Base-by-base conservation (phyloP, 2,329 filamentous ascomycete species). In the Fusarium tupiense region DNA sequence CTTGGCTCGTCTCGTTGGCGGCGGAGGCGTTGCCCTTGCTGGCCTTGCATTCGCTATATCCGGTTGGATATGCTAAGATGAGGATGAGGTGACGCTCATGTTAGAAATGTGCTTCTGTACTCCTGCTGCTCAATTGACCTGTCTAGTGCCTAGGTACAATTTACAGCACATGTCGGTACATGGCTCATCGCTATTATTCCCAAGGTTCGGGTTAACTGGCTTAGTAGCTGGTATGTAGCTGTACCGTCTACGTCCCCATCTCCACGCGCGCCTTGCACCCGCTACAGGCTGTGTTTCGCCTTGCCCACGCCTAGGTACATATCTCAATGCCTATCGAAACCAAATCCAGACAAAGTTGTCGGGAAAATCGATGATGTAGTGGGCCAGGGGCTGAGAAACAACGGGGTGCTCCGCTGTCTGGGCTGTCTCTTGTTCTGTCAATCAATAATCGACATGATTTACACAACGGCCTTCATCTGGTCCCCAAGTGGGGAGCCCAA, bases 301-400 rank as follows among this genome's bases (percentile, higher is more conserved):
- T 50, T 67, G 58, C 40, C 50, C 50, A 40, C 44, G 38, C 35
- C 46, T 54, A 24, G n/a, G 31, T 35, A 26, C 26, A 26, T 26
- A 38, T 54, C 33, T 69, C 31, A 58, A 40, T 59, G 43, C n/a
- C 63, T 52, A 44, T 72, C 41, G 26, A 41, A 67, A 33, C 35
- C 26, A 54, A 43, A 46, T 31, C 24, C 46, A 61, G 44, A 33
- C 63, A 53, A 67, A 64, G 54, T 47, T 40, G 26, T 60, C 37
- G 52, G 57, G 22, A 20, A 61, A 71, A 61, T 78, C 74, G 69
- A 78, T 77, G 75, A 78, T 78, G 76, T 69, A 75, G 76, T 69
- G 75, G 65, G 64, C 59, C 76, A 76, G 71, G 76, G 73, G 68
- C 73, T 58, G 46, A 67, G 64, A 76, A 77, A 75, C 66, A 70